Evolutionary conservation across 495 filamentous ascomycete species (phyloP), one percentile per base, ranked within the genome.

Genomic region (Paragyromitra xinjiangensis): DNA sequence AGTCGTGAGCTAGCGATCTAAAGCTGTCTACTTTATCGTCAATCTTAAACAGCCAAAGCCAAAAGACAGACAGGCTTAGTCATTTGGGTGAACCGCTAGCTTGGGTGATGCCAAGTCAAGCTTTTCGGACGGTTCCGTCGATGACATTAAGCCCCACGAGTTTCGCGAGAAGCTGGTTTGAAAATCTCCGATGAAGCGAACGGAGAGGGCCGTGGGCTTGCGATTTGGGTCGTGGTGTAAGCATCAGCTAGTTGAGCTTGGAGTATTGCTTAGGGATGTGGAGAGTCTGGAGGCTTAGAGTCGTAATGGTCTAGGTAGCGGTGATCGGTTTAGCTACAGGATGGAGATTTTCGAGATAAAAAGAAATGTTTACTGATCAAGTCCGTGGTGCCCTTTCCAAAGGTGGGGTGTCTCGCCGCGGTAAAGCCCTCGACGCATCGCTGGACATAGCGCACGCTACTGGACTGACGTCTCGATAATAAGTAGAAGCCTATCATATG

Each of bases 361-460:
- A 14, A 19, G 9, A 11, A 2, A 4, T 55, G 56, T 48, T 75
- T 75, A 75, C 66, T 75, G 66, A 75, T 77, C 74, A 73, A 66
- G 51, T 62, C 68, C 61, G 50, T 71, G 68, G 71, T 26, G 2
- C 68, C 56, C 68, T 74, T 76, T 68, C 73, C 68, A 40, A 65
- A 72, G 40, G 74, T 44, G 68, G 73, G 61, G 50, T 64, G 73
- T 64, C 67, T 76, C 73, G 73, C 73, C 48, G 59, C 45, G n/a
- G 9, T 39, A 24, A 22, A 40, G 56, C 26, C 1, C 56, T 12
- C 12, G 29, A 26, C 56, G 56, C 26, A 34, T 34, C 29, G 29
- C 29, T 34, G 29, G 29, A 34, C 29, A 34, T 37, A 34, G 6
- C 11, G 11, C 8, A 61, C 9, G 26, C 51, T 66, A 26, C 61